Conservation (phyloP, 148 eudicot genomes). For the Diospyros kaki region DNA sequence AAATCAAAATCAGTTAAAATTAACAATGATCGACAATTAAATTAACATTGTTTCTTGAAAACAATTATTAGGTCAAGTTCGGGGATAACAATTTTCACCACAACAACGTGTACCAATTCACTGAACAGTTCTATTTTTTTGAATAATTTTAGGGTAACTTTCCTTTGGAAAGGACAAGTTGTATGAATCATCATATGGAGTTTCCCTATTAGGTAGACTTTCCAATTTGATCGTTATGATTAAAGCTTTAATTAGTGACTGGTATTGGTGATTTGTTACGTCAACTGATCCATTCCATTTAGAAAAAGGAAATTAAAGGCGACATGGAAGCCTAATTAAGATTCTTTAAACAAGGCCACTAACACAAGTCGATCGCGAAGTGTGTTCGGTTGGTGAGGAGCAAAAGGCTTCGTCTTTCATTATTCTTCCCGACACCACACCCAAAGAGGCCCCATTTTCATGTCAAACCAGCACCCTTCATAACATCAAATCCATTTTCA, state of each 20-base stretch:
- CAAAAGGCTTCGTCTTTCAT: constrained; percentile 28
- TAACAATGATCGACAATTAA: no score
- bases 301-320: constrained; percentile 1
- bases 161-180: no score
- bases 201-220: constrained; percentile 11
- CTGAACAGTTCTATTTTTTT: no score
- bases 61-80: no score
- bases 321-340: constrained; percentile 16
- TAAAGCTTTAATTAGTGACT: constrained; percentile 3
- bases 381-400: constrained; percentile 38
- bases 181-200: no score
- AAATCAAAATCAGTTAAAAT: no score
- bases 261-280: constrained; percentile 17
- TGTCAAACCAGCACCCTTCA: not conserved
- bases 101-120: no score
- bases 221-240: constrained; percentile 2
- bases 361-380: constrained; percentile 7
- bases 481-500: not conserved
- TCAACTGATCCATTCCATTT: constrained; percentile 5
- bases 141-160: no score
- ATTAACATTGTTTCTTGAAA: no score
- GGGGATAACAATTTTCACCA: no score
- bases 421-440: constrained; percentile 19
- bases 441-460: constrained; percentile 12
- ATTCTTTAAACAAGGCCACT: constrained; percentile 21